Conservation (phyloP, 2,329 filamentous ascomycete species). For the Clarireedia monteithiana region DNA sequence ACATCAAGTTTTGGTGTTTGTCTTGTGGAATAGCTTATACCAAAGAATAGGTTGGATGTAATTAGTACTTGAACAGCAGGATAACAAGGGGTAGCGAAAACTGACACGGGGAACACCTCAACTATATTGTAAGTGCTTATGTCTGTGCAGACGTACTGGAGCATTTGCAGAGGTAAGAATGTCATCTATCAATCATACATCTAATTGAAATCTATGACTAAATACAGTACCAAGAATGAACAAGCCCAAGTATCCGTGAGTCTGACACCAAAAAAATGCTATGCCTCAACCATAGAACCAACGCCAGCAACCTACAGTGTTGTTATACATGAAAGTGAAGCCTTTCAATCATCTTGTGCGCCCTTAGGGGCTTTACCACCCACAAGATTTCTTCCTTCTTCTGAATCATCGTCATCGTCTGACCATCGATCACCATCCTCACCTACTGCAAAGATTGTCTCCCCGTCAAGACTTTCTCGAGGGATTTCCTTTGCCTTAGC, state of each 20-base stretch:
- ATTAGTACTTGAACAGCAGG: no score
- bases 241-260: background rate
- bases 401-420: constrained; percentile 61
- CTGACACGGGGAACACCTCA: no score
- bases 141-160: no score
- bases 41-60: no score
- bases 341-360: constrained; percentile 3
- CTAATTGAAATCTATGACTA: constrained; percentile 4
- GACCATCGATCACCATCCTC: constrained; percentile 78
- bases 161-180: no score
- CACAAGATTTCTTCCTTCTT: constrained; percentile 42
- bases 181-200: background rate
- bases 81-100: no score
- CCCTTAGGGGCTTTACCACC: constrained; percentile 5
- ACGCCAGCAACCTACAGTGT: constrained; percentile 8
- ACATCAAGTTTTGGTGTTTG: no score
- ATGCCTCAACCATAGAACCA: constrained; percentile 1
- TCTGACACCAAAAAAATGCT: background rate
- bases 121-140: no score
- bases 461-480: constrained; percentile 66
- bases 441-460: constrained; percentile 93
- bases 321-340: constrained; percentile 10
- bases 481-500: constrained; percentile 31
- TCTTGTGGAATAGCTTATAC: no score
- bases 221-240: background rate